Percentiles rank a stretch among this genome's conserved stretches.
phyloP scores from a whole-genome alignment of 306 rosid species.

The Carpinus fangiana region DNA sequence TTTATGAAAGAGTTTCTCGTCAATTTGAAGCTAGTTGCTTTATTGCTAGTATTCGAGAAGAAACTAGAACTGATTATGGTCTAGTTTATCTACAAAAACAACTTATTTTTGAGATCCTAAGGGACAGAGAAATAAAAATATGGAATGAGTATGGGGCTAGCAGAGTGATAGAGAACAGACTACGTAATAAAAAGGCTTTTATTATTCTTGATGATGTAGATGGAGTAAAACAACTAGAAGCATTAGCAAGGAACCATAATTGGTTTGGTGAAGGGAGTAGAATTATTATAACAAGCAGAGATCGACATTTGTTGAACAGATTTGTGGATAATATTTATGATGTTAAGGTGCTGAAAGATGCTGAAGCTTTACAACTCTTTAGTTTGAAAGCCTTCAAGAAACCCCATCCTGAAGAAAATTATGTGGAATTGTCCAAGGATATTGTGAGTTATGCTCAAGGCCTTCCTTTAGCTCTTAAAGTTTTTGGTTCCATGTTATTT shows the following conservation, averaged over 20 bases:
- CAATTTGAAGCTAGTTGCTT: conserved; percentile 18
- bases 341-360: background rate
- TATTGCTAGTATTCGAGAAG: background rate
- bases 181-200: background rate
- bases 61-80: background rate
- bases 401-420: background rate
- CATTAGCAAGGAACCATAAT: background rate
- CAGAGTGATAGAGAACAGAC: too few relatives aligned
- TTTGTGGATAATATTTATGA: conserved; percentile 14
- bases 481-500: too few relatives aligned
- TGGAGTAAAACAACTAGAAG: background rate
- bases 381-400: conserved; percentile 19
- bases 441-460: conserved; percentile 6
- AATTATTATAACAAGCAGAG: background rate
- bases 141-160: background rate
- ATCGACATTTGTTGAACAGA: background rate
- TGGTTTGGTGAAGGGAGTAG: background rate
- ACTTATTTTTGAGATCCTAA: background rate
- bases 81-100: background rate
- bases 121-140: background rate
- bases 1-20: background rate
- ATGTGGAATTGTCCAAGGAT: conserved; percentile 7
- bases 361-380: conserved; percentile 27
- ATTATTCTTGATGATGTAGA: background rate
- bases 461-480: too few relatives aligned